phyloP scores from a whole-genome alignment of 2,329 filamentous ascomycete genomes.

The Alternaria gaisen region DNA sequence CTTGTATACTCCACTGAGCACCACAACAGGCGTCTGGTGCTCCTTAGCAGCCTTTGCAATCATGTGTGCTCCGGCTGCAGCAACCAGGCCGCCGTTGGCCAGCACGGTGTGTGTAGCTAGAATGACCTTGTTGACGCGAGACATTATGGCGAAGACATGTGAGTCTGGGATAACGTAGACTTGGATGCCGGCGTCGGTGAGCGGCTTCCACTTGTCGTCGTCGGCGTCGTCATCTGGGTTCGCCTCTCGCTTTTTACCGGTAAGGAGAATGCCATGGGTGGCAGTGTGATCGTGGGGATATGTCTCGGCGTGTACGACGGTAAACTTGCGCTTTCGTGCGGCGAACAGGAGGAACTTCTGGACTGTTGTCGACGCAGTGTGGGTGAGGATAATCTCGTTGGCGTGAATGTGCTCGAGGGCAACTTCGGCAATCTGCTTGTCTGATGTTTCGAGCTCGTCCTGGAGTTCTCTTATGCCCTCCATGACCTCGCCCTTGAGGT shows the following conservation, averaged over 20 bases:
- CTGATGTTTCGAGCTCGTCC: slow-evolving; percentile 91
- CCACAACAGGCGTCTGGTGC: slow-evolving; percentile 84
- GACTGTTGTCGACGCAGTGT: slow-evolving; percentile 85
- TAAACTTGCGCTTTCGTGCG: slow-evolving; percentile 89
- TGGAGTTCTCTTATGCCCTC: slow-evolving; percentile 95
- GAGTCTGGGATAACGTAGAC: slow-evolving; percentile 86
- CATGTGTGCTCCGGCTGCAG: slow-evolving; percentile 81
- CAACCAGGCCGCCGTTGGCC: slow-evolving; percentile 85
- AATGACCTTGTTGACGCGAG: slow-evolving; percentile 93
- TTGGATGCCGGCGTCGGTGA: slow-evolving; percentile 78
- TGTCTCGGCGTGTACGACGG: slow-evolving; percentile 81
- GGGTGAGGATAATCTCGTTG: slow-evolving; percentile 89
- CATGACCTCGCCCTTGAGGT: slow-evolving; percentile 88
- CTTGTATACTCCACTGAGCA: slow-evolving; percentile 91
- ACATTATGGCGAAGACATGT: slow-evolving; percentile 92
- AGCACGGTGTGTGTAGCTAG: slow-evolving; percentile 87
- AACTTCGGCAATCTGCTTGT: slow-evolving; percentile 89
- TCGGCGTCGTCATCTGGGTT: slow-evolving; percentile 62
- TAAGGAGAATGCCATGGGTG: slow-evolving; percentile 68
- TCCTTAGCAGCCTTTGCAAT: slow-evolving; percentile 86
- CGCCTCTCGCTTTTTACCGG: slow-evolving; percentile 59
- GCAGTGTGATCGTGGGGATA: slow-evolving; percentile 73
- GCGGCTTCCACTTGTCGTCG: slow-evolving; percentile 74
- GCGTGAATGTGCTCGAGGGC: slow-evolving; percentile 93
- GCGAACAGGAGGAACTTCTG: slow-evolving; percentile 90